Conservation (phyloP, 441 rosid genomes). For the Pelargonium myrrhifolium region DNA sequence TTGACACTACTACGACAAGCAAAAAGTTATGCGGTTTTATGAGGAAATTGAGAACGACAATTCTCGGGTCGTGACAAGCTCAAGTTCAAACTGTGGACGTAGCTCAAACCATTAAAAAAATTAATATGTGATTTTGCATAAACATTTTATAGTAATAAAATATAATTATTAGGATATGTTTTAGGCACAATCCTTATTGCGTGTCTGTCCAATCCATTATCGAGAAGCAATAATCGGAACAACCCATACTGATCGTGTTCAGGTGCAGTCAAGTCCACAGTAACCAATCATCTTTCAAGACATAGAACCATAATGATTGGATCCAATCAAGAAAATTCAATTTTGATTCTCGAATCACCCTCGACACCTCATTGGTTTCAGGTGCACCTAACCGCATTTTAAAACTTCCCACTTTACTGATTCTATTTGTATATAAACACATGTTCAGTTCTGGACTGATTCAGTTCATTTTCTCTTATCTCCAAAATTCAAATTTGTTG, state of each 20-base stretch:
- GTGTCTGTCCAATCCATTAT: not conserved
- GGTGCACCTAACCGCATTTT: not conserved
- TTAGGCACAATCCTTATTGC: not conserved
- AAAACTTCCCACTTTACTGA: not conserved
- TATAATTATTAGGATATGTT: too few species aligned
- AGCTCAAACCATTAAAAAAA: too few species aligned
- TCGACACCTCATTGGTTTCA: not conserved
- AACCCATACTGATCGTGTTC: not conserved
- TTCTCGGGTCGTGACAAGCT: too few species aligned
- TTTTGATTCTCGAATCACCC: not conserved
- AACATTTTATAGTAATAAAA: too few species aligned
- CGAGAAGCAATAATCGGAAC: too few species aligned
- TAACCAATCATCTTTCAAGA: not conserved
- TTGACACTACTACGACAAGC: too few species aligned
- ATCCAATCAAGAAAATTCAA: not conserved
- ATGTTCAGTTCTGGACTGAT: not conserved
- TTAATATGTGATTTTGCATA: too few species aligned
- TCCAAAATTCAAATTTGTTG: not conserved
- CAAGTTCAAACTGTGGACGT: too few species aligned
- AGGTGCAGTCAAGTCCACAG: not conserved
- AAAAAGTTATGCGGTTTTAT: too few species aligned
- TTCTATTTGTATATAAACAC: not conserved
- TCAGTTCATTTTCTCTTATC: not conserved
- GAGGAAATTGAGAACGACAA: too few species aligned
- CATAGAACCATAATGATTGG: not conserved